These are phyloP conservation scores for Cyphellophora attinorum DNA, from an alignment of 2,329 filamentous ascomycete species.

Conservation along the genomic window DNA sequence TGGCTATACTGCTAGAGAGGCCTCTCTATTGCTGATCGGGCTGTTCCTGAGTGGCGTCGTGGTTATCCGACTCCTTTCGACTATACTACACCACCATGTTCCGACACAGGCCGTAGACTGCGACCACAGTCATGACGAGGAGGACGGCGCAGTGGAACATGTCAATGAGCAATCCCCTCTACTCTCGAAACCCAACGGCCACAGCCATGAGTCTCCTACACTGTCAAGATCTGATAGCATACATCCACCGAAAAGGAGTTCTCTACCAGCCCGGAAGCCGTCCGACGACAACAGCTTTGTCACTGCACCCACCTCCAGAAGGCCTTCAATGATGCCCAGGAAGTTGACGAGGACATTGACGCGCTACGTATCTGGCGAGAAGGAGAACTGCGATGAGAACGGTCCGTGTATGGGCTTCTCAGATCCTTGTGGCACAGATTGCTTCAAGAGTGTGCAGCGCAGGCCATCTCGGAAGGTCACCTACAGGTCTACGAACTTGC, in stretches of 20 bases:
- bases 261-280: too few species aligned
- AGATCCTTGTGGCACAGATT: conserved; percentile 52
- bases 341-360: conserved; percentile 32
- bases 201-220: too few species aligned
- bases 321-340: conserved; percentile 25
- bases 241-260: too few species aligned
- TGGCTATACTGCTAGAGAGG: conserved; percentile 55
- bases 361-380: conserved; percentile 39
- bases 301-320: conserved; percentile 13
- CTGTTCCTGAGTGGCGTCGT: conserved; percentile 39
- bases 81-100: conserved; percentile 35
- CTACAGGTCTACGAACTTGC: background rate
- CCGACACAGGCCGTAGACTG: conserved; percentile 40
- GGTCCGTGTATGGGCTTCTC: conserved; percentile 54
- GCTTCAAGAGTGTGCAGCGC: conserved; percentile 38
- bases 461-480: too few species aligned
- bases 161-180: too few species aligned
- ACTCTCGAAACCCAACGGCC: too few species aligned
- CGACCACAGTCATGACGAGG: conserved; percentile 33
- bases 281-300: conserved; percentile 7
- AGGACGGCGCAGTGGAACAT: too few species aligned
- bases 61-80: conserved; percentile 35
- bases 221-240: too few species aligned
- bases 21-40: conserved; percentile 42
- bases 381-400: conserved; percentile 44